These are phyloP conservation scores for Penicillium waksmanii DNA, from an alignment of 495 filamentous ascomycete genomes.

Conservation along the genomic window DNA sequence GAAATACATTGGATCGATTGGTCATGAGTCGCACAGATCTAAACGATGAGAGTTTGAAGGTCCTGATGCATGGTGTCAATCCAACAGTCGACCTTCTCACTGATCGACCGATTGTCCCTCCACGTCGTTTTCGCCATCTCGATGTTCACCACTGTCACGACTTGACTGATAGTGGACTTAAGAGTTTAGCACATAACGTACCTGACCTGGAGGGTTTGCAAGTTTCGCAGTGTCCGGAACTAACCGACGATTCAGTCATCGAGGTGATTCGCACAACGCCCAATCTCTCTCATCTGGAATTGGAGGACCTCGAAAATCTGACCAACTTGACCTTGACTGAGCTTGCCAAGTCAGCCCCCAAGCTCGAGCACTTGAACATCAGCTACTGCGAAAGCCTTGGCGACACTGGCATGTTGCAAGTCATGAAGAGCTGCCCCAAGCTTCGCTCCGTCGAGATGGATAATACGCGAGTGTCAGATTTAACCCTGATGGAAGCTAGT, in stretches of 20 bases:
- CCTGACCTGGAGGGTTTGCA: slow-evolving; percentile 82
- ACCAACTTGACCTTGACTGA: slow-evolving; percentile 74
- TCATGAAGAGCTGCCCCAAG: slow-evolving; percentile 73
- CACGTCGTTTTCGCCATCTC: slow-evolving; percentile 79
- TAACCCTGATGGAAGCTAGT: slow-evolving; percentile 86
- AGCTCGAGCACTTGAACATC: slow-evolving; percentile 79
- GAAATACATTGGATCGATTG: slow-evolving; percentile 80
- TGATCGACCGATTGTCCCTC: slow-evolving; percentile 72
- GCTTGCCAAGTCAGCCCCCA: slow-evolving; percentile 70
- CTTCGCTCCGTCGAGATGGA: slow-evolving; percentile 83
- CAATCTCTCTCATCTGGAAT: slow-evolving; percentile 79
- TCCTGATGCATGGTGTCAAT: slow-evolving; percentile 72
- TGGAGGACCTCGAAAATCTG: slow-evolving; percentile 81
- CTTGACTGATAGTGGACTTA: slow-evolving; percentile 72
- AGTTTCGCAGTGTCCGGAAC: slow-evolving; percentile 67
- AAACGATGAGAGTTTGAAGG: slow-evolving; percentile 69
- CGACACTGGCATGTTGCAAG: slow-evolving; percentile 80
- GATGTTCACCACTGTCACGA: slow-evolving; percentile 78
- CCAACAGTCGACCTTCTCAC: slow-evolving; percentile 80
- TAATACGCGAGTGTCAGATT: slow-evolving; percentile 88
- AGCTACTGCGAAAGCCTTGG: slow-evolving; percentile 87
- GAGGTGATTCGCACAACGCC: slow-evolving; percentile 75
- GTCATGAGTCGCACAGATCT: slow-evolving; percentile 79
- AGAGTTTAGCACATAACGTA: slow-evolving; percentile 69
- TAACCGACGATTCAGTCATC: slow-evolving; percentile 75